Percentiles rank a stretch among this genome's conserved stretches.
phyloP scores from a whole-genome alignment of 208 protist species.

The Crithidia bombi region DNA sequence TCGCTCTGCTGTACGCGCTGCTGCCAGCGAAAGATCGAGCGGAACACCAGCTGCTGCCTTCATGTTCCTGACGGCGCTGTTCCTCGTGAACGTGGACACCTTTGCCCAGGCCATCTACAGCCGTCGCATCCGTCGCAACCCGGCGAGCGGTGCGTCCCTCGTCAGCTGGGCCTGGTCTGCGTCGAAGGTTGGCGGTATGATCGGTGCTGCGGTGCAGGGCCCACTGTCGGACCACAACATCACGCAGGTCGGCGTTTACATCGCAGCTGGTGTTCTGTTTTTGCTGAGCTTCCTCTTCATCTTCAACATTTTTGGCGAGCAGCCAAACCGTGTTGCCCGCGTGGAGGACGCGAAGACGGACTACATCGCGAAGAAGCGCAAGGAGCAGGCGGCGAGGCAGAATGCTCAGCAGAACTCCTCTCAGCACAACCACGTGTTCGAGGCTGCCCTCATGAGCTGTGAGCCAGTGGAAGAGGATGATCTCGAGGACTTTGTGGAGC shows the following conservation, averaged over 20 bases:
- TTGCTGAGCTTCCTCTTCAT: slow-evolving; percentile 47
- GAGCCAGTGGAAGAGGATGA: not conserved
- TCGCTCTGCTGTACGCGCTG: slow-evolving; percentile 51
- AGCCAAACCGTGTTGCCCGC: slow-evolving; percentile 46
- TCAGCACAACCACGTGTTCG: not conserved
- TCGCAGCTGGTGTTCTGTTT: slow-evolving; percentile 52
- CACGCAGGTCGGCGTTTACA: slow-evolving; percentile 42
- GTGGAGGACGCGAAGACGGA: slow-evolving; percentile 37
- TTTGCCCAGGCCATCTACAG: slow-evolving; percentile 74
- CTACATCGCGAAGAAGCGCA: slow-evolving; percentile 20
- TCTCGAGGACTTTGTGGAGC: slow-evolving; percentile 10
- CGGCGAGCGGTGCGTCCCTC: slow-evolving; percentile 43
- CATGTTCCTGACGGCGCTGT: slow-evolving; percentile 53
- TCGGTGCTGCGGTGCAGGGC: slow-evolving; percentile 46
- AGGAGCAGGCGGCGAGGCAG: slow-evolving; percentile 12
- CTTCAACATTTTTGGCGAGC: slow-evolving; percentile 69
- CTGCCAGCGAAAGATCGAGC: slow-evolving; percentile 39
- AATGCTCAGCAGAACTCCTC: not conserved
- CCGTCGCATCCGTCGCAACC: slow-evolving; percentile 49
- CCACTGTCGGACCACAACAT: slow-evolving; percentile 55
- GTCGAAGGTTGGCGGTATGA: slow-evolving; percentile 30
- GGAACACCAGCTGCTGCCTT: slow-evolving; percentile 37
- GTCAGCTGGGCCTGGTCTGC: slow-evolving; percentile 71
- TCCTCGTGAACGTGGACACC: slow-evolving; percentile 66
- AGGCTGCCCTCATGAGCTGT: not conserved